Percentiles rank a stretch among this genome's conserved stretches.
Conservation (phyloP, 257 asterid species). For the Euphrasia confusa region DNA sequence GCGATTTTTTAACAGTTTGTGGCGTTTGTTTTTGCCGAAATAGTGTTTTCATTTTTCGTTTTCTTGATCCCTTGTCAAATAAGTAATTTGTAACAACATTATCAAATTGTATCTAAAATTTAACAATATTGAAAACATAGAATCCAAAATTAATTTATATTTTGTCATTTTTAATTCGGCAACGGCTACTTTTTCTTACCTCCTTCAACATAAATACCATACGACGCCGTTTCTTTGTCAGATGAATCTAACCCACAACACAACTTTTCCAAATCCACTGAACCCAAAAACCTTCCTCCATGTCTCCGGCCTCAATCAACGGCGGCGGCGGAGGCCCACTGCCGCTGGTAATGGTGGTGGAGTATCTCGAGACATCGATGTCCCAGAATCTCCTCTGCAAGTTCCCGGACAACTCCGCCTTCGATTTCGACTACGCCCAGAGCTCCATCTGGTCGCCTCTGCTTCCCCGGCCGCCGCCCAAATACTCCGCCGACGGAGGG, state of each 20-base stretch:
- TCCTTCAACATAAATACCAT: background rate
- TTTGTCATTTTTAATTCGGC: background rate
- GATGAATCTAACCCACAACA: background rate
- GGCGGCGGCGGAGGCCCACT: conserved; percentile 25
- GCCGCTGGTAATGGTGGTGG: conserved; percentile 51
- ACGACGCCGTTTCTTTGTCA: background rate
- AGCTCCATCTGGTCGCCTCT: conserved; percentile 96
- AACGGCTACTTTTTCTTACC: conserved; percentile 38
- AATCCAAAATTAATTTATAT: background rate
- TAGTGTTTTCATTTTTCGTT: too few relatives aligned
- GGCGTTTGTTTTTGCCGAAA: too few relatives aligned
- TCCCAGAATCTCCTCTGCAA: conserved; percentile 65
- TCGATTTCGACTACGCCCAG: conserved; percentile 82
- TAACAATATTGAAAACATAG: too few relatives aligned
- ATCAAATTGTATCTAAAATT: too few relatives aligned
- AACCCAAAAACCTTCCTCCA: conserved; percentile 4
- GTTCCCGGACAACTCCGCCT: conserved; percentile 79
- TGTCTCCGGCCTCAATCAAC: conserved; percentile 27
- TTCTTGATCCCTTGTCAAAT: too few relatives aligned
- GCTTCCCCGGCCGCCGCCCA: conserved; percentile 37
- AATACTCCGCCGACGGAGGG: conserved; percentile 5
- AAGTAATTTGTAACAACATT: too few relatives aligned
- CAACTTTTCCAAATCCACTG: background rate
- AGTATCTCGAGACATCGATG: conserved; percentile 73
- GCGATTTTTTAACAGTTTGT: too few relatives aligned